These are phyloP conservation scores for Hirschfeldia incana DNA, from an alignment of 345 rosid species.

Conservation along the genomic window DNA sequence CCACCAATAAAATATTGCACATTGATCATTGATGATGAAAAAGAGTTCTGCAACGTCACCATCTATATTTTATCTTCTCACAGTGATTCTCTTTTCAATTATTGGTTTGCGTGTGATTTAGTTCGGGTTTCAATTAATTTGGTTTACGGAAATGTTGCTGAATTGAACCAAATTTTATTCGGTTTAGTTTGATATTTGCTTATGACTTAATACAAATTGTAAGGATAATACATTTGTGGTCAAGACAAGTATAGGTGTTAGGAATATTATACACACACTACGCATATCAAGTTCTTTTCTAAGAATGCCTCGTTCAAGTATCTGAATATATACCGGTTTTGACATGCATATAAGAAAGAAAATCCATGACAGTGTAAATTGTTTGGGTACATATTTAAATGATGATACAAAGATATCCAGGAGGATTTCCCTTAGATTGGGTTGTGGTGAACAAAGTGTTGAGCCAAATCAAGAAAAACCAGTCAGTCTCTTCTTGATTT, in stretches of 20 bases:
- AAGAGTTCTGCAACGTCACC: conserved; percentile 22
- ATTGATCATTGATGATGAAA: conserved; percentile 21
- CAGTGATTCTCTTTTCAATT: not conserved
- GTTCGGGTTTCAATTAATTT: too few relatives aligned
- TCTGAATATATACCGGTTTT: not conserved
- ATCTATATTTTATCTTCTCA: not conserved
- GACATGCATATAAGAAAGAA: not conserved
- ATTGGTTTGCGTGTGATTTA: not conserved
- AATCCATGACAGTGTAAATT: not conserved
- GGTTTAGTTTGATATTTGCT: not conserved
- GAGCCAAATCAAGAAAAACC: conserved; percentile 66
- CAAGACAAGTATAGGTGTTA: not conserved
- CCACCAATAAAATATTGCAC: not conserved
- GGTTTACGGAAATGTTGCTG: conserved; percentile 42
- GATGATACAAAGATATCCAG: conserved; percentile 60
- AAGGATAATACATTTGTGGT: conserved; percentile 17
- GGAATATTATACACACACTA: not conserved
- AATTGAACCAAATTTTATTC: conserved; percentile 71
- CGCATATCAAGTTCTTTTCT: not conserved
- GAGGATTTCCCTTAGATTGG: conserved; percentile 69
- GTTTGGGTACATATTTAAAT: not conserved
- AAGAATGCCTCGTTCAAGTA: not conserved
- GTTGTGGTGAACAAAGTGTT: conserved; percentile 69
- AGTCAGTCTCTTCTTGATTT: conserved; percentile 63
- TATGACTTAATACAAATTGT: conserved; percentile 10